phyloP scores from a whole-genome alignment of 495 filamentous ascomycete species.

The Penicillium steckii region DNA sequence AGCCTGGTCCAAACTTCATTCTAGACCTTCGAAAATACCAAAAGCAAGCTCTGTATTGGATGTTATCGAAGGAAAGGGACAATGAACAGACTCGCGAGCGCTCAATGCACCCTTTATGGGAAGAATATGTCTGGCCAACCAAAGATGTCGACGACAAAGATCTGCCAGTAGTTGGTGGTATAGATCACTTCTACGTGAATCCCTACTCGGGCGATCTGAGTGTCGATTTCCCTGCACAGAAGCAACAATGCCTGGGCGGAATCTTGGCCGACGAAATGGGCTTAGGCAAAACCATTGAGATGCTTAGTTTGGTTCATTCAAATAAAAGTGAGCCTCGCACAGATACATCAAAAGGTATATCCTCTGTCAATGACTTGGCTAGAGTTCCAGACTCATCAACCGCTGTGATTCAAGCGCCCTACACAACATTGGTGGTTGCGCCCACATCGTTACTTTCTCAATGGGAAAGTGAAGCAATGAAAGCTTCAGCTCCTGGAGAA shows the following conservation, averaged over 20 bases:
- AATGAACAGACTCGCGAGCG: slow-evolving; percentile 60
- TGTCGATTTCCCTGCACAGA: slow-evolving; percentile 87
- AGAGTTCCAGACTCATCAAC: slow-evolving; percentile 55
- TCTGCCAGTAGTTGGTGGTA: slow-evolving; percentile 58
- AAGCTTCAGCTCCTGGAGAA: slow-evolving; percentile 77
- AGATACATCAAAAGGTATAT: slow-evolving; percentile 31
- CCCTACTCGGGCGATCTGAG: slow-evolving; percentile 94
- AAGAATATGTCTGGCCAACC: slow-evolving; percentile 86
- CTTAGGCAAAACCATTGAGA: slow-evolving; percentile 95
- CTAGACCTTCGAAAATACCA: slow-evolving; percentile 91
- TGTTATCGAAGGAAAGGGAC: slow-evolving; percentile 88
- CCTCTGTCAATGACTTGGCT: slow-evolving; percentile 54
- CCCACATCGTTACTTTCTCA: slow-evolving; percentile 92
- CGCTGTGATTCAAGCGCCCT: slow-evolving; percentile 66
- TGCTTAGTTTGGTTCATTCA: slow-evolving; percentile 89
- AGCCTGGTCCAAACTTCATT: slow-evolving; percentile 76
- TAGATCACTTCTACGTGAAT: slow-evolving; percentile 86
- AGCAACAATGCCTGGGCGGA: slow-evolving; percentile 92
- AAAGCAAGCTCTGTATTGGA: slow-evolving; percentile 93
- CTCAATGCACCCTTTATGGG: slow-evolving; percentile 98
- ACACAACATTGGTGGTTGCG: slow-evolving; percentile 90
- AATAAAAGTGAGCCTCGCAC: slow-evolving; percentile 60
- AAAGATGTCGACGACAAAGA: slow-evolving; percentile 85
- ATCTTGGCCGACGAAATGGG: slow-evolving; percentile 93
- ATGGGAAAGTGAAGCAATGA: slow-evolving; percentile 93